Percentiles rank a stretch among this genome's conserved stretches.
These are phyloP conservation scores for Mesembryanthemum crystallinum DNA, from an alignment of 148 eudicot genomes.

Conservation along the genomic window DNA sequence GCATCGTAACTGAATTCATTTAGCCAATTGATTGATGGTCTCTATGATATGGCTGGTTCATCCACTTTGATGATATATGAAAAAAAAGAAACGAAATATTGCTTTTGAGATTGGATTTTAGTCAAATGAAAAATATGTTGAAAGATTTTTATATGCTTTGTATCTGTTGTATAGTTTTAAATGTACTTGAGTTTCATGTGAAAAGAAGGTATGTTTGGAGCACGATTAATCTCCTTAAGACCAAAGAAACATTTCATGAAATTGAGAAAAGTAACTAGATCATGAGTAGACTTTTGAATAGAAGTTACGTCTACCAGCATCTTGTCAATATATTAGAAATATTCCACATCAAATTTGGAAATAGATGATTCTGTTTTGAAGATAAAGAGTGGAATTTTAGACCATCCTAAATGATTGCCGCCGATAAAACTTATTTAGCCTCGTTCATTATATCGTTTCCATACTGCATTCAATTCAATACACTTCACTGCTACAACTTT, in stretches of 20 bases:
- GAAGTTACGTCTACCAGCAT: too few species aligned
- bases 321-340: not conserved
- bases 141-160: not conserved
- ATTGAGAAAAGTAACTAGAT: not conserved
- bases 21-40: not conserved
- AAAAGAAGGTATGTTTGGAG: not conserved
- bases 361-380: not conserved
- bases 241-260: not conserved
- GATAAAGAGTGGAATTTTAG: too few species aligned
- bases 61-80: not conserved
- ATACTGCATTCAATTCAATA: too few species aligned
- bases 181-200: not conserved
- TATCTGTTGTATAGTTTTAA: not conserved
- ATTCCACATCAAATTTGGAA: not conserved
- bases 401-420: too few species aligned
- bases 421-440: not conserved
- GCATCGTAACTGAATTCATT: conserved; percentile 17
- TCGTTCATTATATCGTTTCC: too few species aligned
- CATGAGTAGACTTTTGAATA: too few species aligned
- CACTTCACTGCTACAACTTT: too few species aligned
- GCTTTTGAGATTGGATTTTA: not conserved
- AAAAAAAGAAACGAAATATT: not conserved
- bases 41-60: not conserved
- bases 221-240: not conserved
- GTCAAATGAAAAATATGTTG: not conserved